Base-by-base conservation (phyloP, 805 yeast species). In the Candida ponderosae region DNA sequence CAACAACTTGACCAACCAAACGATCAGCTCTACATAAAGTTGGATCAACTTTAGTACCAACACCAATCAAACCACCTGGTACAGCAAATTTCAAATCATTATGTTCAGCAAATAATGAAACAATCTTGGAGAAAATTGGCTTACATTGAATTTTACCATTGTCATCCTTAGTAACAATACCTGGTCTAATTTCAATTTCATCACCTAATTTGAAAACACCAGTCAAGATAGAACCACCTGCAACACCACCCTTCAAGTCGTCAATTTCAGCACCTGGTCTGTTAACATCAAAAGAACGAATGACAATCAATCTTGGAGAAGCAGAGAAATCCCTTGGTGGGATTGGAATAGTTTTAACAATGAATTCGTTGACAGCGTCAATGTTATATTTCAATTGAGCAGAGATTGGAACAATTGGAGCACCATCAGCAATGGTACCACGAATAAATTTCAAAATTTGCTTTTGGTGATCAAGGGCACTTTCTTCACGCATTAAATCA, bases 1-100 rank as follows among this genome's bases (percentile, higher is more conserved):
- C 99, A 43, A 94, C 95, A 44, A 93, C 98, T 70, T 93, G 98
- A 54, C 99, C 99, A 39, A 94, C 97, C 56, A 93, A 75, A 70
- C 98, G 86, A 69, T 93, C 99, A 43, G 97, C 99, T 71, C 98
- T 85, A 74, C 99, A 93, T 56, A 93, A 70, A 2, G 98, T 93
- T 40, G 99, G 99, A 66, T 93, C 99, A 49, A 93, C 95, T 66
- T 86, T 87, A 36, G 98, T 93, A 70, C 99, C 99, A 40, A 93
- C 97, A 78, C 99, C 99, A 55, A 93, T 94, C 60, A 93, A 76
- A 46, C 99, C 99, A 80, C 99, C 99, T 33, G 99, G 99, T 54
- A 93, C 98, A 41, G 99, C 99, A 56, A 90, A 93, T 63, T 93
- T 93, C 65, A 93, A 77, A 62, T 89, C 96, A 57, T 93, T 94